phyloP scores from a whole-genome alignment of 2,329 filamentous ascomycete genomes.

The Zymoseptoria tritici region DNA sequence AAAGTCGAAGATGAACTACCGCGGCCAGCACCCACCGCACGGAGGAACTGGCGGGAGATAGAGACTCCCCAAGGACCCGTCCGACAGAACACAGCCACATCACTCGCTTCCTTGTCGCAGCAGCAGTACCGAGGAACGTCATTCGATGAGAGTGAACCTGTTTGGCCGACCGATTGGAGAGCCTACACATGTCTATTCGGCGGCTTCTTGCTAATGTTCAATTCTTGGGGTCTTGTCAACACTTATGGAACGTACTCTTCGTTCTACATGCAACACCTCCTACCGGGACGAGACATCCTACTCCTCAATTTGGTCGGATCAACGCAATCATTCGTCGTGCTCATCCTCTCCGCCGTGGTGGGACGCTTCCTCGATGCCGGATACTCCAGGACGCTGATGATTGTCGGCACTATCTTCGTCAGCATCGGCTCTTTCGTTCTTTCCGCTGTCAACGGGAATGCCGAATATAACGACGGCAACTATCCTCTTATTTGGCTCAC shows the following conservation, averaged over 20 bases:
- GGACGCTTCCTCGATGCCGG: conserved; percentile 44
- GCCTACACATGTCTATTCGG: conserved; percentile 39
- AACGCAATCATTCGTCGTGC: conserved; percentile 41
- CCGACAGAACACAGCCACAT: conserved; percentile 5
- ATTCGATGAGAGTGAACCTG: conserved; percentile 23
- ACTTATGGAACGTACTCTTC: conserved; percentile 45
- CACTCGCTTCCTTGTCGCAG: conserved; percentile 7
- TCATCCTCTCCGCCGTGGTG: conserved; percentile 39
- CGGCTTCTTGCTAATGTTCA: conserved; percentile 45
- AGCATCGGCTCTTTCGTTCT: conserved; percentile 41
- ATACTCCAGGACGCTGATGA: conserved; percentile 34
- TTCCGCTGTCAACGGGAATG: conserved; percentile 35
- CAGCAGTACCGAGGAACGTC: background rate
- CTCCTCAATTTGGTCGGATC: conserved; percentile 43
- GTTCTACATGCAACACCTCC: conserved; percentile 41
- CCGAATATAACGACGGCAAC: conserved; percentile 30
- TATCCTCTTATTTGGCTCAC: conserved; percentile 41
- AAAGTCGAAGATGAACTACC: conserved; percentile 1
- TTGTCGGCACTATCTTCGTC: conserved; percentile 36
- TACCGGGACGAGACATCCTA: conserved; percentile 34
- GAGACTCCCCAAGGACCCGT: conserved; percentile 13
- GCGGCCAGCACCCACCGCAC: background rate
- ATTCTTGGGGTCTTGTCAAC: conserved; percentile 35
- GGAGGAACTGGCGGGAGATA: conserved; percentile 4
- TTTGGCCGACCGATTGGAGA: conserved; percentile 40